Conservation (phyloP, 1,284 basidiomycete genomes). For the Crocinoboletus sp. region DNA sequence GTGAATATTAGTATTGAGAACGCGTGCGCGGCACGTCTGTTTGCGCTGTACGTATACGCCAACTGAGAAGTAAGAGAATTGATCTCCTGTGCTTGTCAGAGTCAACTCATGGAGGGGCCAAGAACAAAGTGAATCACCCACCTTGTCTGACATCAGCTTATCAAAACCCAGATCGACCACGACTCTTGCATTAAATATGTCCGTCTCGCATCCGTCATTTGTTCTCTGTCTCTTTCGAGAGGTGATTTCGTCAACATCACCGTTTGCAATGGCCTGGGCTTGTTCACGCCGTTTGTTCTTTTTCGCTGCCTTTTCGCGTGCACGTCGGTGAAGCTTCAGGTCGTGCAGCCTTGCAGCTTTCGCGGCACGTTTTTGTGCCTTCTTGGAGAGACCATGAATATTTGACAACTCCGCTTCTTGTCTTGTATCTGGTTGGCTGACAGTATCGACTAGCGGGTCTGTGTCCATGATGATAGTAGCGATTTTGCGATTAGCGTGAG, state of each 20-base stretch:
- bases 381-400: slow-evolving; percentile 61
- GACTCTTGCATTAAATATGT: slow-evolving; percentile 70
- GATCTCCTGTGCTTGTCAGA: slow-evolving; percentile 62
- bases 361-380: slow-evolving; percentile 73
- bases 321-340: slow-evolving; percentile 70
- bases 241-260: slow-evolving; percentile 46
- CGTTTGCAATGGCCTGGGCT: slow-evolving; percentile 52
- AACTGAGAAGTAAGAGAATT: slow-evolving; percentile 86
- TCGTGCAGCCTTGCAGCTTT: slow-evolving; percentile 63
- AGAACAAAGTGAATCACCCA: slow-evolving; percentile 38
- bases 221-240: slow-evolving; percentile 43
- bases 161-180: slow-evolving; percentile 95
- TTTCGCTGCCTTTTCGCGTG: slow-evolving; percentile 66
- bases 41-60: slow-evolving; percentile 84
- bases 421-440: slow-evolving; percentile 9
- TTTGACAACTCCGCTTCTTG: slow-evolving; percentile 13
- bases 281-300: slow-evolving; percentile 59
- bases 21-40: slow-evolving; percentile 67
- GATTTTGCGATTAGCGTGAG: slow-evolving; percentile 1
- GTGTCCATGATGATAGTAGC: slow-evolving; percentile 17
- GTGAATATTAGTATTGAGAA: slow-evolving; percentile 76
- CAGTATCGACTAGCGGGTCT: slow-evolving; percentile 4
- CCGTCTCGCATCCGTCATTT: slow-evolving; percentile 23
- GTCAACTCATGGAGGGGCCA: slow-evolving; percentile 17
- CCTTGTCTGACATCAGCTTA: slow-evolving; percentile 91